Base-by-base conservation (phyloP, 2,329 filamentous ascomycete genomes). In the Pseudopyrenochaeta lycopersici region DNA sequence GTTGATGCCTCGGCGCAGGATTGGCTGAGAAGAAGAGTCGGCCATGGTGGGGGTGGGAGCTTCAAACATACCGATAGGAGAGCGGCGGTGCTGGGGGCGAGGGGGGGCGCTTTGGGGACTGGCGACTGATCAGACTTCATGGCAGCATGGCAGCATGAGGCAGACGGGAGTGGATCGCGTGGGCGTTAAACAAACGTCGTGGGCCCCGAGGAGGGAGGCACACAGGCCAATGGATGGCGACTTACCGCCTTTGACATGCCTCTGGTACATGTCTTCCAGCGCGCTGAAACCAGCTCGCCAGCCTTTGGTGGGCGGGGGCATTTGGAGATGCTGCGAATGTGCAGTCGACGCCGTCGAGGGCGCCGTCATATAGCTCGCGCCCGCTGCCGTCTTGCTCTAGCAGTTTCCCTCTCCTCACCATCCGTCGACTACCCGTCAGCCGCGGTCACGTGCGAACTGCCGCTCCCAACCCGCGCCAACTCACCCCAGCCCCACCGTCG, bases 51-150 rank as follows among this genome's bases (percentile, higher is more conserved):
- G 64, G 64, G 54, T 52, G 50, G 11, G 56, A 52, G 51, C 41
- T 33, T 68, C 66, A 73, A 71, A 76, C 74, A 62, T 72, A 77
- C 75, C 60, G 75, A 76, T 53, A 77, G 60, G 27, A 71, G 62
- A 48, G 71, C 75, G 52, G 74, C 74, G 54, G 69, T 63, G 41
- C 30, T 67, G 58, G 72, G 58, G 55, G 73, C 65, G 47, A 77
- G 67, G 52, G 64, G 68, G 30, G 75, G 73, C 63, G 73, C 66
- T 60, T 73, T 72, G 48, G 66, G 66, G 50, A 64, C 73, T 76
- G 71, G 49, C 56, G 56, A 64, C 56, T 70, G 42, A 64, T 74
- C 66, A 74, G 67, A 68, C 52, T 59, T 63, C 62, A 60, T 63
- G 36, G 47, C 54, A 52, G 52, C 21, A 53, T 46, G 52, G 52